Conservation (phyloP, 805 yeast species). For the Ogataea trehaloabstinens region DNA sequence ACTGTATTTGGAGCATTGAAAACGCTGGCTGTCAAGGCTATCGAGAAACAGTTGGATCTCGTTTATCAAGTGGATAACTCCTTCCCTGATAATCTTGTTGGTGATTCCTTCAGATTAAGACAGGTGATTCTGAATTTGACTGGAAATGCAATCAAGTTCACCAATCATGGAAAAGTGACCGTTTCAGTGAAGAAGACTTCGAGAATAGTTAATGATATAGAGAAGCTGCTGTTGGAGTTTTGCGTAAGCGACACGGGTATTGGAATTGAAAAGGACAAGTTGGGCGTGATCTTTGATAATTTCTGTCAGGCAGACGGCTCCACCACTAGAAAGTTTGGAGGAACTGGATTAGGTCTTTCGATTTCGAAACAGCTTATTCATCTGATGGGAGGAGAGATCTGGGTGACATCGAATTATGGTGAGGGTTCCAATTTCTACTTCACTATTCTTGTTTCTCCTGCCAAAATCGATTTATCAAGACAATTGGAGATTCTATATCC, state of each 20-base stretch:
- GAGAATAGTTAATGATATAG: constrained; percentile 34
- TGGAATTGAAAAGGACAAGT: constrained; percentile 81
- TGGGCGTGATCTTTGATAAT: constrained; percentile 83
- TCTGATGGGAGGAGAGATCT: constrained; percentile 90
- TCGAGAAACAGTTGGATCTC: constrained; percentile 78
- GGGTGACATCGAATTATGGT: constrained; percentile 83
- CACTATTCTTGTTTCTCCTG: constrained; percentile 76
- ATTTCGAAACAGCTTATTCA: constrained; percentile 85
- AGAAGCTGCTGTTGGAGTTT: constrained; percentile 64
- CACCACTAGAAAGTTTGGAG: constrained; percentile 89
- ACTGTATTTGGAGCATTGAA: constrained; percentile 89
- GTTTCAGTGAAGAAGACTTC: constrained; percentile 63
- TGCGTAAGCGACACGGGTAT: constrained; percentile 91
- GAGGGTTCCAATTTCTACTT: constrained; percentile 81
- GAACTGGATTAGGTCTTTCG: constrained; percentile 86
- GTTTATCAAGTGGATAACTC: constrained; percentile 81
- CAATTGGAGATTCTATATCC: constrained; percentile 70
- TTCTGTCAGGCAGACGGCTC: constrained; percentile 95
- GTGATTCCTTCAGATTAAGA: constrained; percentile 84
- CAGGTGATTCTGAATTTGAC: constrained; percentile 85
- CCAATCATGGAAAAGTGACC: constrained; percentile 78
- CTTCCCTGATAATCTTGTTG: constrained; percentile 82
- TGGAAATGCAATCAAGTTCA: constrained; percentile 88
- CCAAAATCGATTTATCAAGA: constrained; percentile 56
- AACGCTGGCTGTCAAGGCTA: constrained; percentile 86